phyloP scores from a whole-genome alignment of 2,329 filamentous ascomycete species.

The Colletotrichum sp. region DNA sequence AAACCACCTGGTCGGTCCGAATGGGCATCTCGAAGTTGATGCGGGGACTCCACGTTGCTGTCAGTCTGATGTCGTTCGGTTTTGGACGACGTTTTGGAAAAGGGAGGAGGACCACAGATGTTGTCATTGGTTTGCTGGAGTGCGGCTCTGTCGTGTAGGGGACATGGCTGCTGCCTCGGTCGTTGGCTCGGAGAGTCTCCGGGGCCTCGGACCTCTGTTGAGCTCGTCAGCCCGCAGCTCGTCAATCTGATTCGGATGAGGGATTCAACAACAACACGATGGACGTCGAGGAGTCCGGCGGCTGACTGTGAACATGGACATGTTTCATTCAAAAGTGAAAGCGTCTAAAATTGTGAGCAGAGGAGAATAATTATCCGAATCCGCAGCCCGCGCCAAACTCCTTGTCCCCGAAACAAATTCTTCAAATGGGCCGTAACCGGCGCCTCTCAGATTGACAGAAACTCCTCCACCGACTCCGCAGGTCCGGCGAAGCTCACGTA shows the following conservation, averaged over 20 bases:
- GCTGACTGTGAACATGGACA: not conserved
- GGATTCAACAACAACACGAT: not conserved
- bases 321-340: not conserved
- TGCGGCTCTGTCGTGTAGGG: not conserved
- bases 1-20: slow-evolving; percentile 1
- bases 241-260: not conserved
- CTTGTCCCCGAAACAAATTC: not conserved
- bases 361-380: not conserved
- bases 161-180: slow-evolving; percentile 3
- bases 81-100: not conserved
- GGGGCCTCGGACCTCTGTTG: not conserved
- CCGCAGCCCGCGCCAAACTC: not conserved
- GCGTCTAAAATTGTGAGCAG: not conserved
- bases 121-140: not conserved
- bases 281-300: not conserved
- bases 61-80: slow-evolving; percentile 8
- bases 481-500: slow-evolving; percentile 36
- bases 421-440: not conserved
- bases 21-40: not conserved
- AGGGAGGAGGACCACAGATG: not conserved
- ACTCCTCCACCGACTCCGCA: slow-evolving; percentile 26
- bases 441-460: slow-evolving; percentile 22
- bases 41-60: slow-evolving; percentile 10
- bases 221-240: not conserved
- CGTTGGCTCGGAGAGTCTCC: slow-evolving; percentile 13